A percentile compares a stretch with the other conserved stretches of the same genome.
These are phyloP conservation scores for Malassezia pachydermatis DNA, from an alignment of 1,284 basidiomycete species.

Conservation along the genomic window DNA sequence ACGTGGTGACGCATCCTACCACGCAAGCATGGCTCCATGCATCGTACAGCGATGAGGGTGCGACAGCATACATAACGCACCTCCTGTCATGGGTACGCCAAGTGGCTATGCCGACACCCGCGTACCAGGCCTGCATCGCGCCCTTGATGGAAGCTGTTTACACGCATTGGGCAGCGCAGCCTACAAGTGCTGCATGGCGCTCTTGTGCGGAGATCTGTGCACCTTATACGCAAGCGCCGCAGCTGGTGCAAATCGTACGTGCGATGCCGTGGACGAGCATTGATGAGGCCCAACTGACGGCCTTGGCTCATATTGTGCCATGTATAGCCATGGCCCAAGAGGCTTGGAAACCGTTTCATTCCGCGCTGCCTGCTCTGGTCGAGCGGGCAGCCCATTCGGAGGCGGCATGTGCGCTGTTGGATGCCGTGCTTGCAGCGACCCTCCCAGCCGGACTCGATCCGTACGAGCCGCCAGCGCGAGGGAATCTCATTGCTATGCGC, in stretches of 20 bases:
- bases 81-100: neutral
- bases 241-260: neutral
- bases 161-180: neutral
- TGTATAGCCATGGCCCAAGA: neutral
- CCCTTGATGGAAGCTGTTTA: constrained; percentile 7
- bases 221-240: neutral
- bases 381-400: neutral
- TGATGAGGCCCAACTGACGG: neutral
- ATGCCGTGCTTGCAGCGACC: neutral
- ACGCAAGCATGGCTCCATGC: constrained; percentile 8
- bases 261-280: neutral
- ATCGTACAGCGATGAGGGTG: neutral
- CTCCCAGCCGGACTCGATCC: constrained; percentile 10
- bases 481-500: constrained; percentile 2
- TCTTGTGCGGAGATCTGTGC: neutral
- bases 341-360: neutral
- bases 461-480: constrained; percentile 1
- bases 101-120: neutral
- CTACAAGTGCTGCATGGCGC: neutral
- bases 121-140: constrained; percentile 6
- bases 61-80: too few species aligned
- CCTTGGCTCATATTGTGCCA: neutral
- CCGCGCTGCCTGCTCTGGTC: neutral
- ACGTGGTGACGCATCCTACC: constrained; percentile 1
- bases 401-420: neutral